These are phyloP conservation scores for Lachnellula cervina DNA, from an alignment of 2,329 filamentous ascomycete species.

Conservation along the genomic window DNA sequence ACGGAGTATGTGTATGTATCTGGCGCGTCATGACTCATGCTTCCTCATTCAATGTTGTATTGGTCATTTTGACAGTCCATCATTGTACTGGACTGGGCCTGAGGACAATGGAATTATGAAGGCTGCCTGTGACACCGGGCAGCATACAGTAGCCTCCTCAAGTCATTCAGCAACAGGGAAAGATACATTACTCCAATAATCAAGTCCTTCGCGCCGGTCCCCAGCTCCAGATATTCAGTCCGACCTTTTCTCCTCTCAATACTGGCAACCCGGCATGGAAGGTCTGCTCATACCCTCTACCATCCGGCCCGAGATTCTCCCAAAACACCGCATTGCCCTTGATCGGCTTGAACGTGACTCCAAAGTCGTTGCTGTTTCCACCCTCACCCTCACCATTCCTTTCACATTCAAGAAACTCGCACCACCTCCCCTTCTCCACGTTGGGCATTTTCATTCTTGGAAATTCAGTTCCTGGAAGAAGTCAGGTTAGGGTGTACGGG, in stretches of 20 bases:
- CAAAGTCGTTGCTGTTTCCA: constrained; percentile 29
- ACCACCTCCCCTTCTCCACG: constrained; percentile 43
- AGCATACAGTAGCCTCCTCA: too few species aligned
- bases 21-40: too few species aligned
- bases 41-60: too few species aligned
- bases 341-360: constrained; percentile 53
- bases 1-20: too few species aligned
- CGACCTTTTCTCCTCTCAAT: constrained; percentile 50
- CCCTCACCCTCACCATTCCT: constrained; percentile 20
- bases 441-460: constrained; percentile 44
- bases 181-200: too few species aligned
- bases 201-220: constrained; percentile 18
- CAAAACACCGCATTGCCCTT: constrained; percentile 57
- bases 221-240: constrained; percentile 63
- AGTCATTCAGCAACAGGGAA: too few species aligned
- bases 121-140: too few species aligned
- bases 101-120: too few species aligned
- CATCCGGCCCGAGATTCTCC: constrained; percentile 54
- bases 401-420: constrained; percentile 50
- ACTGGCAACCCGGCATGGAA: constrained; percentile 59
- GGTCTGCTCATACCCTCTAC: constrained; percentile 51
- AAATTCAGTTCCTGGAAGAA: constrained; percentile 47
- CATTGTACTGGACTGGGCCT: too few species aligned
- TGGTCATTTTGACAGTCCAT: too few species aligned
- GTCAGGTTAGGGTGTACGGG: neutral